A percentile compares a stretch with the other conserved stretches of the same genome.
phyloP scores from a whole-genome alignment of 2,329 filamentous ascomycete genomes.

The Cladosporium sp. region DNA sequence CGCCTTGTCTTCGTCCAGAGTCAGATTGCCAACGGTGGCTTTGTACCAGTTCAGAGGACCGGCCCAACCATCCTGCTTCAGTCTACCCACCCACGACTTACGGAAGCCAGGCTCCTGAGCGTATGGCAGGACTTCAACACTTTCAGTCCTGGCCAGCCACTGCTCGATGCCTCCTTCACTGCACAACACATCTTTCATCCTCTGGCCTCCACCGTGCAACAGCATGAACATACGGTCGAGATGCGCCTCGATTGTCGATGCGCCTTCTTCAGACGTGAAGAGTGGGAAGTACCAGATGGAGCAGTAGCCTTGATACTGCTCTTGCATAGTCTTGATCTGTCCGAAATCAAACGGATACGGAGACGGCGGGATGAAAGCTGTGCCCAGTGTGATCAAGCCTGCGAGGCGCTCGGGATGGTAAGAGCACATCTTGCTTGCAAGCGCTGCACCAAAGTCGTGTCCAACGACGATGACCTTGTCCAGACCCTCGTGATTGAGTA shows the following conservation, averaged over 20 bases:
- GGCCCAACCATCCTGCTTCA: constrained; percentile 30
- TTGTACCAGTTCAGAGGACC: constrained; percentile 34
- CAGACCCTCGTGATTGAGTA: constrained; percentile 36
- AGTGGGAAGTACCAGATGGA: constrained; percentile 43
- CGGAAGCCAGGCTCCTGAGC: constrained; percentile 27
- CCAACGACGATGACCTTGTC: constrained; percentile 39
- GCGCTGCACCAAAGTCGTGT: constrained; percentile 47
- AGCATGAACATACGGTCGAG: constrained; percentile 15
- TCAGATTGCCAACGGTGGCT: constrained; percentile 20
- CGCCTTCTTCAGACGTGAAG: constrained; percentile 37
- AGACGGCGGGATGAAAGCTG: constrained; percentile 37
- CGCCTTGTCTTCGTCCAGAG: constrained; percentile 25
- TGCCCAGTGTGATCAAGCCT: constrained; percentile 41
- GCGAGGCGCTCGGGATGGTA: constrained; percentile 37
- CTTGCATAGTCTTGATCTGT: constrained; percentile 27
- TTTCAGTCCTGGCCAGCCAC: constrained; percentile 15
- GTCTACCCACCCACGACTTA: constrained; percentile 31
- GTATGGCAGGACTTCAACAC: constrained; percentile 28
- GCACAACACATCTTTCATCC: constrained; percentile 34
- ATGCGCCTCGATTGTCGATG: constrained; percentile 29
- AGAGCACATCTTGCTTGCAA: constrained; percentile 41
- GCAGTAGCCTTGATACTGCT: constrained; percentile 35
- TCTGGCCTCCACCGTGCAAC: constrained; percentile 17
- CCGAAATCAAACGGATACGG: constrained; percentile 36
- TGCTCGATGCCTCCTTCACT: constrained; percentile 31